A percentile compares a stretch with the other conserved stretches of the same genome.
phyloP scores from a whole-genome alignment of 257 asterid genomes.

The Solanum okadae region DNA sequence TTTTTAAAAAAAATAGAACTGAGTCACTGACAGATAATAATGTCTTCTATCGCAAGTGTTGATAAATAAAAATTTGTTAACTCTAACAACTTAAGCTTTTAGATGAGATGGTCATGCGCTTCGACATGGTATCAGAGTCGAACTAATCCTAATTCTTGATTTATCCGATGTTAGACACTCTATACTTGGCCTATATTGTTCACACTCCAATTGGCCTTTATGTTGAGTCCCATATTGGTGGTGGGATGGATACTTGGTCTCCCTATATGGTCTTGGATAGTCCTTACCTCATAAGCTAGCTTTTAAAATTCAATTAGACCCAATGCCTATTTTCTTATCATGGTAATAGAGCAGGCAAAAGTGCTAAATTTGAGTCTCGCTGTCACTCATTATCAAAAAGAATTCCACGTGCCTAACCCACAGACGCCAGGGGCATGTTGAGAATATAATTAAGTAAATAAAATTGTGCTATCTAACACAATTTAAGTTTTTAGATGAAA shows the following conservation, averaged over 20 bases:
- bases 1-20: neutral
- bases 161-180: neutral
- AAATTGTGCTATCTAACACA: neutral
- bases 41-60: neutral
- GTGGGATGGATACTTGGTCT: neutral
- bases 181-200: neutral
- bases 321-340: neutral
- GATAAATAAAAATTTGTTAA: neutral
- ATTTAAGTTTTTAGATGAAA: neutral
- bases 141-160: neutral
- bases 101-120: neutral
- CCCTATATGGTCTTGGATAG: neutral
- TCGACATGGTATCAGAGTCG: neutral
- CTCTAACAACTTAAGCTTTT: neutral
- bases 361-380: neutral
- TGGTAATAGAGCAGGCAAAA: neutral
- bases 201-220: neutral
- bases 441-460: neutral
- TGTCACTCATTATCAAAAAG: neutral
- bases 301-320: neutral
- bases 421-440: neutral
- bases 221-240: neutral
- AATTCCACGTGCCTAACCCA: neutral
- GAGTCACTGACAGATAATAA: neutral
- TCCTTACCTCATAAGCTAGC: neutral